Percentiles rank a stretch among this genome's conserved stretches.
phyloP scores from a whole-genome alignment of 345 rosid genomes.

The Citrus hindsii region DNA sequence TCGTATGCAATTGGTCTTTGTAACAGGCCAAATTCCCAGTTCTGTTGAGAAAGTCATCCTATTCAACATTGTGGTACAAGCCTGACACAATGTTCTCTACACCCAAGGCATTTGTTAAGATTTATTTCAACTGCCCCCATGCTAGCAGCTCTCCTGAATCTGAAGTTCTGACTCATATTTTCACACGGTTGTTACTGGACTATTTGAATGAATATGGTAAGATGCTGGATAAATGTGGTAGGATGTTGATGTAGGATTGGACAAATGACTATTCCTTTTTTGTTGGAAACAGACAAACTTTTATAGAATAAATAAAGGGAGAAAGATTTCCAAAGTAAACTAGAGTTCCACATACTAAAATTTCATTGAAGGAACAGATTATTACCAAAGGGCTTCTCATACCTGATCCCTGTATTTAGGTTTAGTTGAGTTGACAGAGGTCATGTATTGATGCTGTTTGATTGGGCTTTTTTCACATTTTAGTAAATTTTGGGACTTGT shows the following conservation, averaged over 20 bases:
- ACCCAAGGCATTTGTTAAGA: slow-evolving; percentile 79
- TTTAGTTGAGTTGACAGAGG: not conserved
- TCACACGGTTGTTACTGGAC: slow-evolving; percentile 75
- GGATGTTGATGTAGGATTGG: slow-evolving; percentile 11
- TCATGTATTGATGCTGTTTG: not conserved
- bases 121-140: slow-evolving; percentile 79
- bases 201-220: slow-evolving; percentile 95
- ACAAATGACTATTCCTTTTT: not conserved
- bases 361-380: not conserved
- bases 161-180: slow-evolving; percentile 64
- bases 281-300: not conserved
- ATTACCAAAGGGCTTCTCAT: not conserved
- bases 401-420: not conserved
- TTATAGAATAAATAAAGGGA: not conserved
- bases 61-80: slow-evolving; percentile 79
- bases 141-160: slow-evolving; percentile 78
- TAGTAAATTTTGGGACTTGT: not conserved
- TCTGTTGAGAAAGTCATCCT: slow-evolving; percentile 55
- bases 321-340: not conserved
- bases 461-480: not conserved
- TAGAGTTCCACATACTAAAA: not conserved
- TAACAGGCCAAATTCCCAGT: slow-evolving; percentile 62
- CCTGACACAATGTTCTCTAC: slow-evolving; percentile 75
- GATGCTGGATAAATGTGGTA: slow-evolving; percentile 23
- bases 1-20: slow-evolving; percentile 22